Percentiles rank a stretch among this genome's conserved stretches.
Conservation (phyloP, 495 filamentous ascomycete genomes). For the Copromyces sp. region DNA sequence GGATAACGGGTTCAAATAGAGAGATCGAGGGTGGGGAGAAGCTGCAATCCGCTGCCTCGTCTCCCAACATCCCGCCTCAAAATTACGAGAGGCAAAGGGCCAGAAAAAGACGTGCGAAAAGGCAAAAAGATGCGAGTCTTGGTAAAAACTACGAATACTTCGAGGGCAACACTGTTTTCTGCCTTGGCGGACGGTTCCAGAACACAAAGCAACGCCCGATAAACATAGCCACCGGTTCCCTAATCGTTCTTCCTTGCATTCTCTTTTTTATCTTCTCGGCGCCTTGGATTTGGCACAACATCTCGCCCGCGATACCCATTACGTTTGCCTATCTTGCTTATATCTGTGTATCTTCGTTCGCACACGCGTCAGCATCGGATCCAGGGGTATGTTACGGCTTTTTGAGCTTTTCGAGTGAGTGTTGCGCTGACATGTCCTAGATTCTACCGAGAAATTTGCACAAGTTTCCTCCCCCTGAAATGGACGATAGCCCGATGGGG, state of each 20-base stretch:
- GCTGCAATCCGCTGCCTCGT: conserved; percentile 64
- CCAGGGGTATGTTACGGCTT: conserved; percentile 63
- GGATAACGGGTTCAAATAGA: conserved; percentile 38
- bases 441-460: conserved; percentile 78
- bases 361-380: conserved; percentile 84
- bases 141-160: conserved; percentile 83
- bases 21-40: conserved; percentile 59
- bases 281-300: conserved; percentile 80
- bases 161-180: conserved; percentile 83
- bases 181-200: conserved; percentile 70
- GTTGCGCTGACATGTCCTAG: conserved; percentile 29
- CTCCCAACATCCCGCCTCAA: conserved; percentile 46
- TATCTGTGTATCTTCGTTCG: conserved; percentile 82
- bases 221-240: conserved; percentile 74
- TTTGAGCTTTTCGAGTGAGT: neutral
- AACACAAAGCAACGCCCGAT: conserved; percentile 86
- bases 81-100: conserved; percentile 15
- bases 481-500: conserved; percentile 69
- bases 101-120: conserved; percentile 11
- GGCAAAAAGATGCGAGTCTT: conserved; percentile 20
- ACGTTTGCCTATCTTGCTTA: conserved; percentile 84
- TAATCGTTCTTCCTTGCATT: conserved; percentile 63
- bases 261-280: conserved; percentile 85
- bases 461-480: conserved; percentile 41
- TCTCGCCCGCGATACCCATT: conserved; percentile 87